These are phyloP conservation scores for Alopecurus myosuroides DNA, from an alignment of 176 grass and related monocot genomes.

Conservation along the genomic window DNA sequence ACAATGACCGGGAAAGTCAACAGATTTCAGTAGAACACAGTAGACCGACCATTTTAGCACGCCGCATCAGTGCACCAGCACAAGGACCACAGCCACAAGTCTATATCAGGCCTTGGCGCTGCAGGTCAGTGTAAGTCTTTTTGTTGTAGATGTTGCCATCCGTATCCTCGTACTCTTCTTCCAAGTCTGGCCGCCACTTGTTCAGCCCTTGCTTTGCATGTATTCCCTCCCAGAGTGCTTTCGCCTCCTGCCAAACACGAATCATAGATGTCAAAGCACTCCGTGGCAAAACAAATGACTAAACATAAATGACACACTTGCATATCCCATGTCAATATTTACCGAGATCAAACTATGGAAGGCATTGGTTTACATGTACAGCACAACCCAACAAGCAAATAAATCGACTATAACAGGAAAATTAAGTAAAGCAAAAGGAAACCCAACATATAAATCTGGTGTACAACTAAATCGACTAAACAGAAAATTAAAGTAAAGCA, in stretches of 20 bases:
- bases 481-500: too few species aligned
- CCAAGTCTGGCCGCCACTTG: slow-evolving; percentile 95
- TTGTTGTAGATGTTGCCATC: slow-evolving; percentile 99
- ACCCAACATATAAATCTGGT: too few species aligned
- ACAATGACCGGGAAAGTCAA: not conserved
- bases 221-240: slow-evolving; percentile 84
- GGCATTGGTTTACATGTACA: not conserved
- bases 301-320: not conserved
- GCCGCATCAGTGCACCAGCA: too few species aligned
- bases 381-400: too few species aligned
- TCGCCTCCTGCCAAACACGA: slow-evolving; percentile 60
- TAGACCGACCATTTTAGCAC: not conserved
- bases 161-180: slow-evolving; percentile 96
- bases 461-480: too few species aligned
- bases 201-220: slow-evolving; percentile 75
- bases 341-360: not conserved
- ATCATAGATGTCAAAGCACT: slow-evolving; percentile 1
- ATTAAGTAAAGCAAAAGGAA: too few species aligned
- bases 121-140: slow-evolving; percentile 86
- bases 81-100: slow-evolving; percentile 20
- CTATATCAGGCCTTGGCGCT: slow-evolving; percentile 86
- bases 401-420: too few species aligned
- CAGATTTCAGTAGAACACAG: not conserved
- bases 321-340: not conserved
- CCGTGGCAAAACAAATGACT: not conserved